These are phyloP conservation scores for Ophiosphaerella korrae DNA, from an alignment of 2,329 filamentous ascomycete species.

Conservation along the genomic window DNA sequence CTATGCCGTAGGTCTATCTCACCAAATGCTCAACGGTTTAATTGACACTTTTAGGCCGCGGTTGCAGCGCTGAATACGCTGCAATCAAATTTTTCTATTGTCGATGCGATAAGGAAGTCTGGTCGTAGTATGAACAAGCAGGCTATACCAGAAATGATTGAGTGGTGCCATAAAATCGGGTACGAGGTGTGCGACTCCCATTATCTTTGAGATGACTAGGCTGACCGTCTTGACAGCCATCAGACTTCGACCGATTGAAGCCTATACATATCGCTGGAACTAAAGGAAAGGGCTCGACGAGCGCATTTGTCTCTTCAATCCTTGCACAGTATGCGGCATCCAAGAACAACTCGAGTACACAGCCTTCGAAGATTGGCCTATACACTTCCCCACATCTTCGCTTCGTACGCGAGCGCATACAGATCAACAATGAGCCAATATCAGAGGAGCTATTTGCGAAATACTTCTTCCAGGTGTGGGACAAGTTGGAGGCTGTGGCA, in stretches of 20 bases:
- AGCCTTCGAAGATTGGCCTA: constrained; percentile 67
- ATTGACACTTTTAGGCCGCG: constrained; percentile 61
- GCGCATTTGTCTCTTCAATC: constrained; percentile 81
- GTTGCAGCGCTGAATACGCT: constrained; percentile 75
- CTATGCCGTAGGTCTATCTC: constrained; percentile 35
- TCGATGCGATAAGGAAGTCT: constrained; percentile 78
- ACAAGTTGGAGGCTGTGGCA: constrained; percentile 62
- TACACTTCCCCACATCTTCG: constrained; percentile 88
- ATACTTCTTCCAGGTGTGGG: constrained; percentile 88
- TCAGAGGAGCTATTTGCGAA: constrained; percentile 70
- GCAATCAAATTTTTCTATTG: constrained; percentile 77
- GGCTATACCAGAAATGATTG: constrained; percentile 80
- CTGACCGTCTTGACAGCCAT: constrained; percentile 53
- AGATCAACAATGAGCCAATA: constrained; percentile 75
- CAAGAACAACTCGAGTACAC: constrained; percentile 33
- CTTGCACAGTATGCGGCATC: constrained; percentile 65
- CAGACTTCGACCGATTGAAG: constrained; percentile 64
- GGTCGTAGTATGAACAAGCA: constrained; percentile 73
- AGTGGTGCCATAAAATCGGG: constrained; percentile 76
- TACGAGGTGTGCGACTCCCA: constrained; percentile 65
- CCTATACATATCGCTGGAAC: constrained; percentile 87
- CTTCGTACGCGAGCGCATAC: constrained; percentile 82
- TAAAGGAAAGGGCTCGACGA: constrained; percentile 91
- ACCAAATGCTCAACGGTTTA: background rate
- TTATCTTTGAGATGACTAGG: background rate